Evolutionary conservation across 495 filamentous ascomycete species (phyloP).

Genomic region (Rusavskia elegans): DNA sequence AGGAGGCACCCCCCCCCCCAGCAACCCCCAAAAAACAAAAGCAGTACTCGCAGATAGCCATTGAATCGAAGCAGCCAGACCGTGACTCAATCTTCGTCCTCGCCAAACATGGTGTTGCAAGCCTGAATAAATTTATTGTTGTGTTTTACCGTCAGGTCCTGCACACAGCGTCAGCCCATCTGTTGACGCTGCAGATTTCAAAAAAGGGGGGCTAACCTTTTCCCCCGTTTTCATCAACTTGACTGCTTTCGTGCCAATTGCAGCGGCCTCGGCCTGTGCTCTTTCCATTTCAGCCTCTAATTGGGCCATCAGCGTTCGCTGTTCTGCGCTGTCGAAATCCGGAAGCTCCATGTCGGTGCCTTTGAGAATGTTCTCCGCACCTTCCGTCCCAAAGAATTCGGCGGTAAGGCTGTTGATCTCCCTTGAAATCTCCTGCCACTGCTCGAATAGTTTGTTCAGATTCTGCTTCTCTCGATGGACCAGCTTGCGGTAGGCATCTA

Average conservation of each 20-base stretch:
- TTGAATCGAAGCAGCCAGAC: not conserved
- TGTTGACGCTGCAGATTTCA: not conserved
- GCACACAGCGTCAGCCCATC: not conserved
- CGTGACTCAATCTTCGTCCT: constrained; percentile 2
- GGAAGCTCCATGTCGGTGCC: not conserved
- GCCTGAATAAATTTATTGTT: constrained; percentile 1
- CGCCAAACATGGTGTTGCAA: constrained; percentile 3
- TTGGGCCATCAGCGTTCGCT: not conserved
- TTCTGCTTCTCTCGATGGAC: constrained; percentile 5
- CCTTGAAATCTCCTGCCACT: constrained; percentile 7
- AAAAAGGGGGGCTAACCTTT: constrained; percentile 2
- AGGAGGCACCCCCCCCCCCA: not conserved
- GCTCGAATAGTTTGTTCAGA: constrained; percentile 6
- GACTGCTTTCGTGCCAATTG: not conserved
- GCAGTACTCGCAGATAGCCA: not conserved
- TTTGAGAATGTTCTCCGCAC: not conserved
- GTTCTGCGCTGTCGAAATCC: not conserved
- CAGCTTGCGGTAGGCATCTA: constrained; percentile 10
- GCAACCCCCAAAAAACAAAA: too few species aligned
- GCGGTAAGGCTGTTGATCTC: constrained; percentile 2
- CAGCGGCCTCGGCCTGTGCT: constrained; percentile 1
- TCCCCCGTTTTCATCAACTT: constrained; percentile 8
- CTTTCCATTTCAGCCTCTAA: constrained; percentile 5
- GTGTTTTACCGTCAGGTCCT: constrained; percentile 5
- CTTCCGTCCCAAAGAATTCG: constrained; percentile 6